phyloP scores from a whole-genome alignment of 1,284 basidiomycete species.

The Tilletia horrida region DNA sequence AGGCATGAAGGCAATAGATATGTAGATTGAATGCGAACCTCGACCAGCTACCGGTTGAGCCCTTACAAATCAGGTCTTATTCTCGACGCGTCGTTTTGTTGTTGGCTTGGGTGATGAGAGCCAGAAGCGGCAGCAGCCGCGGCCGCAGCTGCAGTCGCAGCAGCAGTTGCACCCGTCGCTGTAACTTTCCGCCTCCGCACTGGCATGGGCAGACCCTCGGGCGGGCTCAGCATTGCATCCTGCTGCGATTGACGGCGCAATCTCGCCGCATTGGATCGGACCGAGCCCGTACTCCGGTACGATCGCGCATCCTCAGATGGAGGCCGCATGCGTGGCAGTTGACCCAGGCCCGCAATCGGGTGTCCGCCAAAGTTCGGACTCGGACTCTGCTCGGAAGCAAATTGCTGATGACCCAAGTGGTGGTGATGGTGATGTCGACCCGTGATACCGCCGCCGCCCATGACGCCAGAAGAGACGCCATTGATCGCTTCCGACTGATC shows the following conservation, averaged over 20 bases:
- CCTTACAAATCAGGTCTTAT: no score
- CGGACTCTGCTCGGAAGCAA: no score
- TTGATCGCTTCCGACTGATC: not conserved
- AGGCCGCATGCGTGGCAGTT: not conserved
- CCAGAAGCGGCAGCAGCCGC: constrained; percentile 1
- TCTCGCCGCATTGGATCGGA: not conserved
- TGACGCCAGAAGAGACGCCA: no score
- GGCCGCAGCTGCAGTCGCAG: not conserved
- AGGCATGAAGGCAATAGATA: no score
- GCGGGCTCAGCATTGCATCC: not conserved
- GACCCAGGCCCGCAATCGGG: no score
- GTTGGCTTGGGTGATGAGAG: not conserved
- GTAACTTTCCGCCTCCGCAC: constrained; percentile 9
- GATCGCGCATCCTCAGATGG: constrained; percentile 14
- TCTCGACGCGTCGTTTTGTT: no score
- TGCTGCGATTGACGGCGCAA: not conserved
- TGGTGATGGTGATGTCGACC: no score
- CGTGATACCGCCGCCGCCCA: no score
- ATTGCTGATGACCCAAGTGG: no score
- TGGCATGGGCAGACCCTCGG: not conserved
- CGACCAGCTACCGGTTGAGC: no score
- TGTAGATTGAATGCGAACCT: no score
- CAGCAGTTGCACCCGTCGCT: not conserved
- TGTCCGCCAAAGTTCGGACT: no score
- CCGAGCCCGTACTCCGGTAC: not conserved